A percentile compares a stretch with the other conserved stretches of the same genome.
Evolutionary conservation across 2,329 filamentous ascomycete species (phyloP).

Genomic region (Trichophyton mentagrophytes): DNA sequence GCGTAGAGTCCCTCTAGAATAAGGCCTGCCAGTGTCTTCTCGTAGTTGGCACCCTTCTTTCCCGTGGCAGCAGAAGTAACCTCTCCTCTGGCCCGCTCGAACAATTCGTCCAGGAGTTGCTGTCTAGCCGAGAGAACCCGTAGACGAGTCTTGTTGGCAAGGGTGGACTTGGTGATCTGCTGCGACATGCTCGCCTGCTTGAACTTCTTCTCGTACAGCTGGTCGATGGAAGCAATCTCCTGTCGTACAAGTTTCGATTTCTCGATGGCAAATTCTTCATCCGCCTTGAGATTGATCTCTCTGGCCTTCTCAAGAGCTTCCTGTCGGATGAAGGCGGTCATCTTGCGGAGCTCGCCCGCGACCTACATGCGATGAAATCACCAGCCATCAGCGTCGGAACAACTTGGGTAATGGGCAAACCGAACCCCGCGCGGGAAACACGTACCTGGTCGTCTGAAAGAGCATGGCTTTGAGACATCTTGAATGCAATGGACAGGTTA

Average conservation of each 20-base stretch:
- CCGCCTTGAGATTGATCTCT: constrained; percentile 95
- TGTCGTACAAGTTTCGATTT: constrained; percentile 97
- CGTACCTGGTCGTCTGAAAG: constrained; percentile 93
- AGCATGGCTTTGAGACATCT: constrained; percentile 84
- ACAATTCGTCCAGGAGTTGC: constrained; percentile 80
- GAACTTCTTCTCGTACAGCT: constrained; percentile 94
- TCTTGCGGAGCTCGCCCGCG: constrained; percentile 96
- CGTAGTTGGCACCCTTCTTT: constrained; percentile 58
- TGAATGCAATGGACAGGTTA: constrained; percentile 26
- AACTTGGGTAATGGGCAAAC: neutral
- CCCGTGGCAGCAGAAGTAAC: constrained; percentile 47
- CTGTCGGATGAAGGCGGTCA: constrained; percentile 99
- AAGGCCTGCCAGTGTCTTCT: constrained; percentile 61
- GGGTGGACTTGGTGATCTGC: constrained; percentile 93
- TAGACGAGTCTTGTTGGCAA: constrained; percentile 90
- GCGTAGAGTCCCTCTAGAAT: constrained; percentile 85
- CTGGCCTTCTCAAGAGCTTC: constrained; percentile 93
- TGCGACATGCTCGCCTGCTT: constrained; percentile 97
- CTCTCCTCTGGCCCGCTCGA: constrained; percentile 64
- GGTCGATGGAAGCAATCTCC: constrained; percentile 87
- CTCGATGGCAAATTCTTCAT: constrained; percentile 97
- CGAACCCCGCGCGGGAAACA: constrained; percentile 6
- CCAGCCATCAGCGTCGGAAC: neutral
- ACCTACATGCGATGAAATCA: constrained; percentile 47
- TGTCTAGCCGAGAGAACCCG: constrained; percentile 77